Evolutionary conservation across 169 alveolate species (phyloP).

Genomic region (Eimeria tenella): DNA sequence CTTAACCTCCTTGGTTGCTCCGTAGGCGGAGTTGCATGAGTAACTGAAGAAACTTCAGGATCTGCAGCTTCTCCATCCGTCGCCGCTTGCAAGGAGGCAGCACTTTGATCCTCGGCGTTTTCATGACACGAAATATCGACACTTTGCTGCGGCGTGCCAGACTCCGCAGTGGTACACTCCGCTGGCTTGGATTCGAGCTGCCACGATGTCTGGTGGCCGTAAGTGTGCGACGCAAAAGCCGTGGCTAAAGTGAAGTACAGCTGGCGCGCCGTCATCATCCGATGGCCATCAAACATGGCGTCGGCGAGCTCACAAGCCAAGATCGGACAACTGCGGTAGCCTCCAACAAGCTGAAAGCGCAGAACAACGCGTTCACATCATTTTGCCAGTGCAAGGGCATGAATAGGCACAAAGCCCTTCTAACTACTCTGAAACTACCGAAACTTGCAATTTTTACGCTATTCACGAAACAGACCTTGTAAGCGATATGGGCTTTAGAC

Average conservation of each 20-base stretch:
- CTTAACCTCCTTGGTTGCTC: slow-evolving; percentile 10
- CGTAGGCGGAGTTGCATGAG: slow-evolving; percentile 3
- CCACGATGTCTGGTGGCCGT: slow-evolving; percentile 52
- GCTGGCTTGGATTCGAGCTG: slow-evolving; percentile 51
- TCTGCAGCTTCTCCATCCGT: neutral
- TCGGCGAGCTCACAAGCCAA: slow-evolving; percentile 80
- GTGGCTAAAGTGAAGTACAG: slow-evolving; percentile 77
- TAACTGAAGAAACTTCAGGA: neutral
- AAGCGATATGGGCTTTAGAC: slow-evolving; percentile 71
- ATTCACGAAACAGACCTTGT: slow-evolving; percentile 26
- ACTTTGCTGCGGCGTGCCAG: neutral
- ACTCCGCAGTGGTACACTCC: slow-evolving; percentile 8
- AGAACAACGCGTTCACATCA: neutral
- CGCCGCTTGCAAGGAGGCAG: neutral
- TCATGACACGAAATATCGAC: neutral
- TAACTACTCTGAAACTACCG: too few species aligned
- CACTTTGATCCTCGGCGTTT: neutral
- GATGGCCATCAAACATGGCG: slow-evolving; percentile 76
- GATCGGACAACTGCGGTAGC: slow-evolving; percentile 72
- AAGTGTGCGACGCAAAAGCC: slow-evolving; percentile 48
- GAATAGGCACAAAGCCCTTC: too few species aligned
- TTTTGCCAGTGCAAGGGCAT: too few species aligned
- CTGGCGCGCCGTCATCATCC: slow-evolving; percentile 77
- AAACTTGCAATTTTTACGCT: neutral
- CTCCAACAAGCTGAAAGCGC: slow-evolving; percentile 70